These are phyloP conservation scores for Penicillium antarcticum DNA, from an alignment of 495 filamentous ascomycete species.

Conservation along the genomic window DNA sequence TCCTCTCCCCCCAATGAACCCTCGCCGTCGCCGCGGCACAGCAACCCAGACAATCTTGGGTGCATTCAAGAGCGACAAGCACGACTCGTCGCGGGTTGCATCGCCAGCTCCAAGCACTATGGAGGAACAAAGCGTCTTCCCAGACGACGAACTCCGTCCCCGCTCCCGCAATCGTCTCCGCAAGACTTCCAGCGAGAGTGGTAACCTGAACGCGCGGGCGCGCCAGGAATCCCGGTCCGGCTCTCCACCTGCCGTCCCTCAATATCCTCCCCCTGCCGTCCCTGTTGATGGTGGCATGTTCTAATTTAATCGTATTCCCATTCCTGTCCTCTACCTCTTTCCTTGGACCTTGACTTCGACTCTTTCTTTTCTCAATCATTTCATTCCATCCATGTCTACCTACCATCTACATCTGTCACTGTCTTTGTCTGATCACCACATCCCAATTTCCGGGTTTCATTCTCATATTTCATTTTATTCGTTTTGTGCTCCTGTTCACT, in stretches of 20 bases:
- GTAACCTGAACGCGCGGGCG: constrained; percentile 36
- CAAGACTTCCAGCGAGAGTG: constrained; percentile 50
- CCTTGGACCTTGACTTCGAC: constrained; percentile 6
- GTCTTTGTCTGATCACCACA: neutral
- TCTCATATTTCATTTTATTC: constrained; percentile 5
- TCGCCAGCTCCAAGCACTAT: constrained; percentile 25
- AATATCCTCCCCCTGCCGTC: constrained; percentile 35
- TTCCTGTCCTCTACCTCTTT: neutral
- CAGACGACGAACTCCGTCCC: constrained; percentile 49
- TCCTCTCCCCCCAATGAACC: constrained; percentile 69
- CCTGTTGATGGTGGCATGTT: constrained; percentile 47
- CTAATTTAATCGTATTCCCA: constrained; percentile 28
- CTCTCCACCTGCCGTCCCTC: constrained; percentile 33
- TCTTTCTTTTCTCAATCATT: constrained; percentile 12
- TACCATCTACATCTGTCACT: neutral
- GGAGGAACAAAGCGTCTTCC: constrained; percentile 49
- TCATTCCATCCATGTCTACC: constrained; percentile 7
- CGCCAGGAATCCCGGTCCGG: constrained; percentile 39
- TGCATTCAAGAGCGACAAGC: constrained; percentile 42
- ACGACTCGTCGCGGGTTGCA: constrained; percentile 24
- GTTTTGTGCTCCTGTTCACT: constrained; percentile 13
- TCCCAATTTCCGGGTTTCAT: neutral
- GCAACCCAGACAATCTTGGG: constrained; percentile 52
- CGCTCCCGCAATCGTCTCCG: constrained; percentile 47
- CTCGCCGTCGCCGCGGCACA: constrained; percentile 59